These are phyloP conservation scores for Hymenoscyphus infarciens DNA, from an alignment of 2,329 filamentous ascomycete species.

Conservation along the genomic window DNA sequence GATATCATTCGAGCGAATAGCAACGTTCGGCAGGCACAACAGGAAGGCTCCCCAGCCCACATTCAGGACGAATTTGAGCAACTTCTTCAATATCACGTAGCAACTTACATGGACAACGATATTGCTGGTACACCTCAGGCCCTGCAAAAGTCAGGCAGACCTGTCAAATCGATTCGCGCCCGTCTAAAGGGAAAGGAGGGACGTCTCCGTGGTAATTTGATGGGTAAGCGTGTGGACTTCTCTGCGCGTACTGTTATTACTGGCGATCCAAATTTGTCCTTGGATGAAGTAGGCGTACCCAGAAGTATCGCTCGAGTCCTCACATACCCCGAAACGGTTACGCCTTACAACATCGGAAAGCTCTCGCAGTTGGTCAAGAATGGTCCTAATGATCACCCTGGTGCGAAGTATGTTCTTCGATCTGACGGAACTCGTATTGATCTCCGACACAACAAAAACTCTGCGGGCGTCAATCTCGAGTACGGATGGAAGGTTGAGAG, in stretches of 20 bases:
- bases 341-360: constrained; percentile 94
- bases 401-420: constrained; percentile 93
- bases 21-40: constrained; percentile 86
- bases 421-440: constrained; percentile 93
- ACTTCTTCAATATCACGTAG: constrained; percentile 93
- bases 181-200: constrained; percentile 99
- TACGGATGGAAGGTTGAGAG: constrained; percentile 99
- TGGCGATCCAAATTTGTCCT: constrained; percentile 91
- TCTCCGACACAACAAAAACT: constrained; percentile 85
- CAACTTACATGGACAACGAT: constrained; percentile 99
- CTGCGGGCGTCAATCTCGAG: constrained; percentile 74
- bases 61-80: constrained; percentile 88
- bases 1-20: constrained; percentile 98
- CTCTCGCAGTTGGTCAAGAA: constrained; percentile 87
- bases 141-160: constrained; percentile 92
- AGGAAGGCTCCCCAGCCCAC: constrained; percentile 87
- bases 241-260: constrained; percentile 99
- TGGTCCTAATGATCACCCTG: constrained; percentile 90
- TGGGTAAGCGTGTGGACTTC: constrained; percentile 99
- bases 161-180: constrained; percentile 93
- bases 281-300: constrained; percentile 96
- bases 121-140: constrained; percentile 94
- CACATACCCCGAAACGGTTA: constrained; percentile 96
- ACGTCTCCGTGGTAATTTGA: constrained; percentile 94
- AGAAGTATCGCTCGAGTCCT: constrained; percentile 87